These are phyloP conservation scores for Tricholoma furcatifolium DNA, from an alignment of 768 basidiomycete species.

Conservation along the genomic window DNA sequence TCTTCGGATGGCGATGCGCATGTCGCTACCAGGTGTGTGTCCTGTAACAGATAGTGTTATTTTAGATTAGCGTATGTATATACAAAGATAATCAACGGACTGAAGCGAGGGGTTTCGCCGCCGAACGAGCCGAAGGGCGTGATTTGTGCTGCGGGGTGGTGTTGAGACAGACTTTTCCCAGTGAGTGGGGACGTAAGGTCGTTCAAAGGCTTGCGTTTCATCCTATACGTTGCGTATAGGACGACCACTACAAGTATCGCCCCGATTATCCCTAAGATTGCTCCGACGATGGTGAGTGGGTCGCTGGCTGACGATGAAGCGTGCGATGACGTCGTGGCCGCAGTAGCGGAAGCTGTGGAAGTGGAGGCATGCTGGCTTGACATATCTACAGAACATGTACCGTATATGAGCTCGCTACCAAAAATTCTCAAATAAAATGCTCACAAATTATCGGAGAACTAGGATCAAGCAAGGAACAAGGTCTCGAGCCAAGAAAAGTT, in stretches of 20 bases:
- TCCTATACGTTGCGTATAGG: conserved; percentile 8
- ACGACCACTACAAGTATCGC: conserved; percentile 8
- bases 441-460: too few relatives aligned
- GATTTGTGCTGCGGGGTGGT: conserved; percentile 40
- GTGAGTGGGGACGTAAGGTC: conserved; percentile 12
- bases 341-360: neutral
- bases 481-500: conserved; percentile 1
- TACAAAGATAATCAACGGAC: conserved; percentile 25
- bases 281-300: conserved; percentile 4
- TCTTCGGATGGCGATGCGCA: conserved; percentile 55
- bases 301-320: neutral
- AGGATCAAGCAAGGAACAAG: neutral
- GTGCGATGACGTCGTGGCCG: conserved; percentile 1
- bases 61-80: neutral
- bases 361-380: conserved; percentile 5
- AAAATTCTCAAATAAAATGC: neutral
- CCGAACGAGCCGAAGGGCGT: conserved; percentile 39
- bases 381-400: conserved; percentile 2
- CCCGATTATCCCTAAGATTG: conserved; percentile 9
- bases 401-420: neutral
- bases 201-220: conserved; percentile 7
- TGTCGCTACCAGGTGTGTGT: conserved; percentile 51
- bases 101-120: conserved; percentile 35
- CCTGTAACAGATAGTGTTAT: conserved; percentile 26
- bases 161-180: conserved; percentile 27